phyloP scores from a whole-genome alignment of 1,284 basidiomycete species.

The Flammula alnicola region DNA sequence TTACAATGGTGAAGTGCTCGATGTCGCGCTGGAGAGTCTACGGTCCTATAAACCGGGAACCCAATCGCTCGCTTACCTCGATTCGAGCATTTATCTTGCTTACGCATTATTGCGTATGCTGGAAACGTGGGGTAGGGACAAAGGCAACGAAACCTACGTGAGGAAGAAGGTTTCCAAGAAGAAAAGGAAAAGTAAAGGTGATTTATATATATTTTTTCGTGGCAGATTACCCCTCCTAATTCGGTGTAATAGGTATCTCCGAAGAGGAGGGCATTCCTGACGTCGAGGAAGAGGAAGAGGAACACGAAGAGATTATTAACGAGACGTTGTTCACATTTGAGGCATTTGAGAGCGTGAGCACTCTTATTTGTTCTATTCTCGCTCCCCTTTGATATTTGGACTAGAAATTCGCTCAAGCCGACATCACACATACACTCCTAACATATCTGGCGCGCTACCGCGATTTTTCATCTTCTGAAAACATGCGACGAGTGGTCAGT shows the following conservation, averaged over 20 bases:
- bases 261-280: constrained; percentile 69
- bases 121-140: constrained; percentile 82
- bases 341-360: constrained; percentile 80
- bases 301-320: constrained; percentile 61
- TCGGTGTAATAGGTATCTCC: constrained; percentile 36
- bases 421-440: constrained; percentile 82
- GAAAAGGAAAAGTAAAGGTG: constrained; percentile 56
- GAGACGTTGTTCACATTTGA: constrained; percentile 92
- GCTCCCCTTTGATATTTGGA: constrained; percentile 1
- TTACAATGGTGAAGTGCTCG: constrained; percentile 92
- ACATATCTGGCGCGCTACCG: constrained; percentile 82
- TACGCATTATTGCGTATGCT: constrained; percentile 86
- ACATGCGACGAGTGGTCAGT: constrained; percentile 85
- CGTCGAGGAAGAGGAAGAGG: constrained; percentile 66
- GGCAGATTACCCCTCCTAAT: constrained; percentile 1
- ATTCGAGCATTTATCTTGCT: constrained; percentile 81
- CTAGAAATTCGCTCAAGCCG: constrained; percentile 84
- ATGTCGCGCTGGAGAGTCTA: constrained; percentile 80
- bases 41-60: constrained; percentile 76
- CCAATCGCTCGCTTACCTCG: constrained; percentile 77
- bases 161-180: constrained; percentile 69
- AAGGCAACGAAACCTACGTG: constrained; percentile 72
- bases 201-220: constrained; percentile 23
- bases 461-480: constrained; percentile 78
- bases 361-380: constrained; percentile 6